Evolutionary conservation across 1,139 yeast genomes (phyloP).

Genomic region (Candida tetrigidarum): DNA sequence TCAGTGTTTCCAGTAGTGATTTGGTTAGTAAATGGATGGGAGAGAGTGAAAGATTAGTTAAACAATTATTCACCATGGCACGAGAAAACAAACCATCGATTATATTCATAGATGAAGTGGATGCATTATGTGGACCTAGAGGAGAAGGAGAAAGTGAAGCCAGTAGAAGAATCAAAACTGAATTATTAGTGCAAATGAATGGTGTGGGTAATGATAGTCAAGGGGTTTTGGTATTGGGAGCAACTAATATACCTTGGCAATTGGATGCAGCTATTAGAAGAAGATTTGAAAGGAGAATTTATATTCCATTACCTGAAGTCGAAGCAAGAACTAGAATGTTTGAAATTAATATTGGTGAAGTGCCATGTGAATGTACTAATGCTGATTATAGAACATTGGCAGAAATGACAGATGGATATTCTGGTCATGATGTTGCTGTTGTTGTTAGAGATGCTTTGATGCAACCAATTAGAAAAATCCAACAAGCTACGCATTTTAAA

Average conservation of each 20-base stretch:
- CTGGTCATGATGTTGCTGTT: constrained; percentile 97
- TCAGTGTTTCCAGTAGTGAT: constrained; percentile 93
- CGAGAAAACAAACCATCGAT: constrained; percentile 94
- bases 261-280: constrained; percentile 97
- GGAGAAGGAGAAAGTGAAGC: constrained; percentile 99
- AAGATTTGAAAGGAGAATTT: constrained; percentile 94
- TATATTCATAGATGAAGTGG: constrained; percentile 97
- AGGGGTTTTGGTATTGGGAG: constrained; percentile 95
- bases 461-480: constrained; percentile 97
- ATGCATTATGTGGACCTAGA: constrained; percentile 96
- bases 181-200: constrained; percentile 95
- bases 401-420: constrained; percentile 95
- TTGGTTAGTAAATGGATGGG: constrained; percentile 99
- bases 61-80: constrained; percentile 94
- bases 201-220: constrained; percentile 96
- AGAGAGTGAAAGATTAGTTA: constrained; percentile 92
- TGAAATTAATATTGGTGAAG: constrained; percentile 88
- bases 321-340: constrained; percentile 94
- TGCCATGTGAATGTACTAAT: constrained; percentile 77
- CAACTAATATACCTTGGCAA: constrained; percentile 99
- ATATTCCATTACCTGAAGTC: constrained; percentile 91
- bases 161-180: constrained; percentile 93
- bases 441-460: constrained; percentile 96
- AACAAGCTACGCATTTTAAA: constrained; percentile 95
- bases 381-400: constrained; percentile 82